A percentile compares a stretch with the other conserved stretches of the same genome.
These are phyloP conservation scores for Arabidopsis thaliana DNA, from an alignment of 345 rosid species.

Conservation along the genomic window DNA sequence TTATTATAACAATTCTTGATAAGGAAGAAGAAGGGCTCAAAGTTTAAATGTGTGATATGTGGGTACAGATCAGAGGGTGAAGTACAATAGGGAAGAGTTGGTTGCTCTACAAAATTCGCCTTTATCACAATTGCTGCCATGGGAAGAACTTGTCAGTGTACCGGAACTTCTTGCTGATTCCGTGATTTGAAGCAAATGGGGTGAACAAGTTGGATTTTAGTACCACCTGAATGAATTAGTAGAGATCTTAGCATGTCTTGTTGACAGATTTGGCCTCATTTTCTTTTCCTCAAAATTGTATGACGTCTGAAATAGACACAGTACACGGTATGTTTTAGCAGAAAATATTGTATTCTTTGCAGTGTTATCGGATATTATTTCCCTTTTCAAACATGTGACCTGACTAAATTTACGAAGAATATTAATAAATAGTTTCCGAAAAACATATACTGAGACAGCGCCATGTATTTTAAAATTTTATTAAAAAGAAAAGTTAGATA, in stretches of 20 bases:
- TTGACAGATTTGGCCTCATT: neutral
- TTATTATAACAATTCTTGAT: neutral
- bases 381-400: no score
- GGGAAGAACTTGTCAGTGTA: slow-evolving; percentile 24
- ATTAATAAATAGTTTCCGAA: neutral
- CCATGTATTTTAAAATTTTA: neutral
- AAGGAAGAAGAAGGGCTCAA: neutral
- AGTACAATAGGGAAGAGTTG: slow-evolving; percentile 68
- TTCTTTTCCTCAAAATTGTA: neutral
- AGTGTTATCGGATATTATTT: neutral
- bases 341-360: neutral
- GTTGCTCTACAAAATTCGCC: slow-evolving; percentile 60
- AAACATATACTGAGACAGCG: neutral
- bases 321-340: neutral
- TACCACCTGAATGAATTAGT: neutral
- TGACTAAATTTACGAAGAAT: neutral
- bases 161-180: slow-evolving; percentile 37
- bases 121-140: slow-evolving; percentile 40
- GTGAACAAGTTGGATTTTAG: neutral
- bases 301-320: neutral
- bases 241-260: neutral
- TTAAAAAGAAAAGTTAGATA: neutral
- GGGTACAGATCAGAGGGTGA: slow-evolving; percentile 79
- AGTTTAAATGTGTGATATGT: slow-evolving; percentile 14
- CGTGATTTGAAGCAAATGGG: neutral